Evolutionary conservation across 2,329 filamentous ascomycete species (phyloP).

Genomic region (Orbilia ellipsospora): DNA sequence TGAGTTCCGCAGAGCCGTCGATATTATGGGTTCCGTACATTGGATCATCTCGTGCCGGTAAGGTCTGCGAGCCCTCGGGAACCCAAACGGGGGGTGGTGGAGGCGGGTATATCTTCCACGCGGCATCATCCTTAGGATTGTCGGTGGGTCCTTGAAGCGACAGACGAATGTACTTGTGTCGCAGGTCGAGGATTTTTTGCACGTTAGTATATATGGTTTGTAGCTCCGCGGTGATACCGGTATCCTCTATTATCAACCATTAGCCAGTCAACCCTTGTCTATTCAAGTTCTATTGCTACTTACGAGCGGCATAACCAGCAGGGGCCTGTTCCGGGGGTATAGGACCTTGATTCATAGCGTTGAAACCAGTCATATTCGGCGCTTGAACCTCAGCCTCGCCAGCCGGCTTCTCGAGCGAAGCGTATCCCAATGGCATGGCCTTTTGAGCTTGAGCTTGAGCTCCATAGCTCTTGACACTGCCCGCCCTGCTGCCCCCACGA

Average conservation of each 20-base stretch:
- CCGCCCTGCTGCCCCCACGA: constrained; percentile 61
- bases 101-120: constrained; percentile 89
- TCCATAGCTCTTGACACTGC: constrained; percentile 62
- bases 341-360: constrained; percentile 57
- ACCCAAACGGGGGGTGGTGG: constrained; percentile 93
- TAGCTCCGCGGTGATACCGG: constrained; percentile 84
- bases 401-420: constrained; percentile 60
- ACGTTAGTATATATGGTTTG: constrained; percentile 89
- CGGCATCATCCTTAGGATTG: constrained; percentile 85
- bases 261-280: background rate
- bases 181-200: constrained; percentile 85
- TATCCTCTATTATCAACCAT: constrained; percentile 69
- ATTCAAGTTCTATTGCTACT: constrained; percentile 23
- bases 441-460: constrained; percentile 59
- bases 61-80: constrained; percentile 67
- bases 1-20: constrained; percentile 60
- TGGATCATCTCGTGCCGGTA: constrained; percentile 59
- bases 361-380: constrained; percentile 58
- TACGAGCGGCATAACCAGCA: constrained; percentile 55
- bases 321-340: constrained; percentile 7
- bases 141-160: constrained; percentile 84
- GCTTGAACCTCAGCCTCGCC: constrained; percentile 57
- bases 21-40: constrained; percentile 59
- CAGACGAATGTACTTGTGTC: constrained; percentile 86
- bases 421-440: constrained; percentile 60